Evolutionary conservation across 768 basidiomycete genomes (phyloP).

Genomic region (Coprinopsis marcescibilis): DNA sequence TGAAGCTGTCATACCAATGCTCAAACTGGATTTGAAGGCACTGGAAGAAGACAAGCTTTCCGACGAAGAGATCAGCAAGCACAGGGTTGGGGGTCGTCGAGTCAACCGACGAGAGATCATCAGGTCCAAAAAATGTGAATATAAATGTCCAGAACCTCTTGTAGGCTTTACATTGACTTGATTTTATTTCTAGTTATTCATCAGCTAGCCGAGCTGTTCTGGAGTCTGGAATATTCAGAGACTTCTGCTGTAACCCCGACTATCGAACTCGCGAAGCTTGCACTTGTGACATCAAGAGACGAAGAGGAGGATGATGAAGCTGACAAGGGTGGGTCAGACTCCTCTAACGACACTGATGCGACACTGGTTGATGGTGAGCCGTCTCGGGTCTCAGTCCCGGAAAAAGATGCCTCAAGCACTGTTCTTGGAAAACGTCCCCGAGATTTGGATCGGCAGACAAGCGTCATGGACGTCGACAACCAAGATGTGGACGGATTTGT

Average conservation of each 20-base stretch:
- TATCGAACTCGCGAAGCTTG: slow-evolving; percentile 84
- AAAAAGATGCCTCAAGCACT: slow-evolving; percentile 31
- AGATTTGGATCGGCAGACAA: slow-evolving; percentile 37
- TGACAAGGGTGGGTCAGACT: slow-evolving; percentile 67
- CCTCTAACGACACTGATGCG: slow-evolving; percentile 84
- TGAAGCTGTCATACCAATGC: slow-evolving; percentile 61
- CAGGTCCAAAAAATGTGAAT: slow-evolving; percentile 79
- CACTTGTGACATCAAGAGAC: slow-evolving; percentile 84
- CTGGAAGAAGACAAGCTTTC: slow-evolving; percentile 66
- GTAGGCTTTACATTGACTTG: slow-evolving; percentile 10
- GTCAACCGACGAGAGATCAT: slow-evolving; percentile 78
- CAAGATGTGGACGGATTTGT: slow-evolving; percentile 31
- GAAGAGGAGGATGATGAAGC: slow-evolving; percentile 84
- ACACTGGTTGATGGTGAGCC: slow-evolving; percentile 78
- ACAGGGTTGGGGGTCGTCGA: slow-evolving; percentile 82
- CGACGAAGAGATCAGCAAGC: slow-evolving; percentile 76
- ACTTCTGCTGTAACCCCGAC: slow-evolving; percentile 72
- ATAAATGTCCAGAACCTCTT: slow-evolving; percentile 1
- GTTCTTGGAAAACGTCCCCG: slow-evolving; percentile 69
- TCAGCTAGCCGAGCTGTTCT: slow-evolving; percentile 76
- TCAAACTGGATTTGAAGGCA: slow-evolving; percentile 45
- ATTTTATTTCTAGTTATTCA: slow-evolving; percentile 59
- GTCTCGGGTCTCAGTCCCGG: slow-evolving; percentile 25
- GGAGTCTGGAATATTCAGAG: slow-evolving; percentile 63
- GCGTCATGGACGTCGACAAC: slow-evolving; percentile 54